Conservation (phyloP, 176 grass and related monocot genomes). For the Tuctoria greenei region DNA sequence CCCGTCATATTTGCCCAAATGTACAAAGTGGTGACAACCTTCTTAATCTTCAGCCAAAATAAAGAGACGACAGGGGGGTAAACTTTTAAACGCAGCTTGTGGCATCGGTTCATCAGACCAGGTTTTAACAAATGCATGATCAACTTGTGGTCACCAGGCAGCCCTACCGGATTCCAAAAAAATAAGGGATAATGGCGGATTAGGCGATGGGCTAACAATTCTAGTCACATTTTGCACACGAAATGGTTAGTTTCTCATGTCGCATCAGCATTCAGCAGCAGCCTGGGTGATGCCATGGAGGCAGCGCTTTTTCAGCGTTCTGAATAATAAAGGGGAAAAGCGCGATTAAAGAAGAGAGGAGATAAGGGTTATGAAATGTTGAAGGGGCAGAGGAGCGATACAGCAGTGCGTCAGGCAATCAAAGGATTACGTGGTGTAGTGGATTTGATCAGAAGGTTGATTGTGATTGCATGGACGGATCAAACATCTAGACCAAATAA, state of each 20-base stretch:
- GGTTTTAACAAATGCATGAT: constrained; percentile 9
- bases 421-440: neutral
- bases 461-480: neutral
- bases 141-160: constrained; percentile 11
- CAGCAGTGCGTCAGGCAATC: no score
- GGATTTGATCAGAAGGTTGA: neutral
- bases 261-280: constrained; percentile 12
- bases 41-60: constrained; percentile 28
- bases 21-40: constrained; percentile 27
- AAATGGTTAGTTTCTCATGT: neutral
- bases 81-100: constrained; percentile 18
- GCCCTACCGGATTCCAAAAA: neutral
- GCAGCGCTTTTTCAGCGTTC: constrained; percentile 15
- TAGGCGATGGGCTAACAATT: neutral
- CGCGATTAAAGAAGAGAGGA: neutral
- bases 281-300: constrained; percentile 16
- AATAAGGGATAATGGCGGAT: neutral
- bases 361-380: constrained; percentile 15
- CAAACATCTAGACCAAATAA: neutral
- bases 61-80: neutral
- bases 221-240: constrained; percentile 5
- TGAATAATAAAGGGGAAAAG: neutral
- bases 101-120: constrained; percentile 11
- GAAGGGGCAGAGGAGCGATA: no score
- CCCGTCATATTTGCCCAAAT: neutral